Evolutionary conservation across 129 eudicot genomes (phyloP), one percentile per base, ranked within the genome.

Genomic region (Saposhnikovia divaricata): DNA sequence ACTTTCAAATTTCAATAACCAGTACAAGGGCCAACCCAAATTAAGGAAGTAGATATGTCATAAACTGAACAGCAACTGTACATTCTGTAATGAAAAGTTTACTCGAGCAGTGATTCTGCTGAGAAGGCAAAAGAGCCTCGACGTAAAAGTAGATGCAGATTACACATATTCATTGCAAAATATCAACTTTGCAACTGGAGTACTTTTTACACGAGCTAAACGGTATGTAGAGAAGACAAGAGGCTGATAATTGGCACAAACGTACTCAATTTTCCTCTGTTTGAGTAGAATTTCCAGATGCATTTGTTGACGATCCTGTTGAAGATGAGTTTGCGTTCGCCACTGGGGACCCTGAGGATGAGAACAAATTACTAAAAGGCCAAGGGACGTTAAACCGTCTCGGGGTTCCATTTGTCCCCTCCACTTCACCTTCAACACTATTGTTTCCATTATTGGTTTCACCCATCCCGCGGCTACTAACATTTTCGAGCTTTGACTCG

Each of bases 301-400:
- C 84, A 74, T 46, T 55, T 42, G 87, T 18, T 25, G 87, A 77
- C 10, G 91, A 80, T 61, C 81, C 90, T 3, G 82, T 47, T 10
- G 84, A 79, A 28, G 77, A 73, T 5, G 86, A 78, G 81, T 47
- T 84, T 47, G 72, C 57, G 61, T 72, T 77, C 2, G 61, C 80
- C 9, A 80, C 47, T 79, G 80, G 87, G 10, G 89, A 43, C 80
- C 84, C 38, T 55, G 88, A 59, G 70, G 88, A 72, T 50, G 96
- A 82, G 45, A 92, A 87, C 85, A 90, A 85, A 50, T 88, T 81
- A 77, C 89, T 87, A 3, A 90, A 80, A 8, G 96, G 91, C 97
- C 96, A 90, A 8, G 91, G 91, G 37, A 92, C 79, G 0, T 92
- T 44, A 43, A 86, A 82, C 11, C 89, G 85, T 38, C 86, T 86